Percentiles rank a stretch among this genome's conserved stretches.
These are phyloP conservation scores for Lizonia empirigonia DNA, from an alignment of 2,329 filamentous ascomycete genomes.

Conservation along the genomic window DNA sequence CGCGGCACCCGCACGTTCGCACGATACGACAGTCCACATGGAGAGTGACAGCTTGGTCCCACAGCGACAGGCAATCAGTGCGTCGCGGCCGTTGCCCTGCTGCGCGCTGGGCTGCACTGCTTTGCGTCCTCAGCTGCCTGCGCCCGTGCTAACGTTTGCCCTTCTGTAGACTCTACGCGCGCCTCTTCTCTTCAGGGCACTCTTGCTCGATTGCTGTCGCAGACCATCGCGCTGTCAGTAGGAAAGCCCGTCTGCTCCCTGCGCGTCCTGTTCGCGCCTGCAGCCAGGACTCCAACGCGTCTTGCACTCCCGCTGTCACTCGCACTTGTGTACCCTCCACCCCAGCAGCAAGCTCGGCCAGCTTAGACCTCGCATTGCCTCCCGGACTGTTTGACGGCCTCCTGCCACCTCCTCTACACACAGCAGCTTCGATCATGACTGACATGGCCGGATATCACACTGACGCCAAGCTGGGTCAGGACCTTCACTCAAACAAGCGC, in stretches of 20 bases:
- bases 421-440: slow-evolving; percentile 34
- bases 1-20: slow-evolving; percentile 26
- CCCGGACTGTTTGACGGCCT: background rate
- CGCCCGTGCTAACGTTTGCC: slow-evolving; percentile 48
- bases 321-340: slow-evolving; percentile 6
- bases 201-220: slow-evolving; percentile 32
- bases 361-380: background rate
- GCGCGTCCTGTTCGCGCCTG: slow-evolving; percentile 32
- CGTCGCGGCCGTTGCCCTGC: slow-evolving; percentile 32
- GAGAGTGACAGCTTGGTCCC: slow-evolving; percentile 47
- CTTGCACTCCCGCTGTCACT: slow-evolving; percentile 24
- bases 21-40: slow-evolving; percentile 36
- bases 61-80: slow-evolving; percentile 40
- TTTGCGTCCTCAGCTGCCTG: slow-evolving; percentile 31
- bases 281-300: slow-evolving; percentile 30
- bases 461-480: slow-evolving; percentile 44
- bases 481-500: slow-evolving; percentile 49
- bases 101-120: slow-evolving; percentile 35
- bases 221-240: slow-evolving; percentile 33
- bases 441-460: slow-evolving; percentile 48
- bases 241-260: slow-evolving; percentile 25
- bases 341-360: background rate
- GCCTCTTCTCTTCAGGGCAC: slow-evolving; percentile 31
- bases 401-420: slow-evolving; percentile 8
- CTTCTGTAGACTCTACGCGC: slow-evolving; percentile 33